Conservation (phyloP, 257 asterid species). For the Verbascum thapsus region DNA sequence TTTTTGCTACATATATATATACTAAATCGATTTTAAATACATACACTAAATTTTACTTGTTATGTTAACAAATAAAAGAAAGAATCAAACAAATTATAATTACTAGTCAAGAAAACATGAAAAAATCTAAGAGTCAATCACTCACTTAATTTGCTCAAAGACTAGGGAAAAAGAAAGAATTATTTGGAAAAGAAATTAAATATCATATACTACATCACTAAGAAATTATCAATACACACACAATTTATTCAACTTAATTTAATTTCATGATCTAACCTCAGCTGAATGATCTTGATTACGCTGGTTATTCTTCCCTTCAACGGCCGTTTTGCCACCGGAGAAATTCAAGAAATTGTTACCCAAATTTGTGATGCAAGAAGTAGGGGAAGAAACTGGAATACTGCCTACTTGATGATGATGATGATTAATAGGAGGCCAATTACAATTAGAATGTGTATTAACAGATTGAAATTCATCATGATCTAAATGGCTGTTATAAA, state of each 20-base stretch:
- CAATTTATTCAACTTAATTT: neutral
- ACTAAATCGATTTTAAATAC: too few relatives aligned
- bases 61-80: neutral
- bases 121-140: constrained; percentile 4
- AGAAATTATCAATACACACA: too few relatives aligned
- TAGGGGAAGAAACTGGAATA: constrained; percentile 59
- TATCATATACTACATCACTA: too few relatives aligned
- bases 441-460: constrained; percentile 19
- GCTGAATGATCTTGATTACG: constrained; percentile 57
- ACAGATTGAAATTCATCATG: constrained; percentile 32
- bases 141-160: neutral
- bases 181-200: too few relatives aligned
- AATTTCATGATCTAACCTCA: constrained; percentile 46
- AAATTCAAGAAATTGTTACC: constrained; percentile 55
- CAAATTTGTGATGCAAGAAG: constrained; percentile 60
- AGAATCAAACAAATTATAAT: neutral
- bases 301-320: constrained; percentile 38
- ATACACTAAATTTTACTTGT: too few relatives aligned
- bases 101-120: neutral
- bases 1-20: too few relatives aligned
- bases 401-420: constrained; percentile 31
- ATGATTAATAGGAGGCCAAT: constrained; percentile 40
- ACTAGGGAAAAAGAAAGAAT: neutral
- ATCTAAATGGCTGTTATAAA: constrained; percentile 33
- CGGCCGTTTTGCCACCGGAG: constrained; percentile 37